Conservation (phyloP, 306 rosid genomes). For the Rosa chinensis region DNA sequence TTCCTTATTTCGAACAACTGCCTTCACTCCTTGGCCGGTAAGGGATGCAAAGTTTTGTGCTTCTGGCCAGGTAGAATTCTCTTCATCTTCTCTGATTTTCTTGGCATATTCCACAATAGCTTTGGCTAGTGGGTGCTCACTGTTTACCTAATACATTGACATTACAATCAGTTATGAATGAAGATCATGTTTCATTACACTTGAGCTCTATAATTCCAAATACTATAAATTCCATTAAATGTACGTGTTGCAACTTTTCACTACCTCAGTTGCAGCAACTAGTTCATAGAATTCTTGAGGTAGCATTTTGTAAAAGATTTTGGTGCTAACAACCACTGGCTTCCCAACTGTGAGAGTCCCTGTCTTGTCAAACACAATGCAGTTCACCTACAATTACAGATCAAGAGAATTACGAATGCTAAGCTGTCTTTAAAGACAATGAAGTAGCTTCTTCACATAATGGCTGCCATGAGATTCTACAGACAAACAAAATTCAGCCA, state of each 20-base stretch:
- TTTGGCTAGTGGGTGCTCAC: slow-evolving; percentile 87
- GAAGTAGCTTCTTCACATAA: not conserved
- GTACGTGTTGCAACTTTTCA: not conserved
- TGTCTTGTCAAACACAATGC: slow-evolving; percentile 90
- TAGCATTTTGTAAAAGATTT: slow-evolving; percentile 35
- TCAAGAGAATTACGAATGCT: not conserved
- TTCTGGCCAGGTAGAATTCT: slow-evolving; percentile 59
- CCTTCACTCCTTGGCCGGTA: slow-evolving; percentile 82
- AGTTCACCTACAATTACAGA: slow-evolving; percentile 52
- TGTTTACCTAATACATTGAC: slow-evolving; percentile 62
- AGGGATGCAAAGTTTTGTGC: slow-evolving; percentile 59
- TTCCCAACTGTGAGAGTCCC: slow-evolving; percentile 89
- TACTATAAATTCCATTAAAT: not conserved
- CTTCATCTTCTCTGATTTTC: slow-evolving; percentile 46
- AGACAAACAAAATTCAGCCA: not conserved
- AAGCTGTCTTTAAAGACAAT: not conserved
- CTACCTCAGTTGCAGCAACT: slow-evolving; percentile 78
- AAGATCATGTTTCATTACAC: not conserved
- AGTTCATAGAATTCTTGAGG: slow-evolving; percentile 52
- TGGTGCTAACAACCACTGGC: slow-evolving; percentile 67
- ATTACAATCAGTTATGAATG: not conserved
- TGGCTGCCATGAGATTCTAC: not conserved
- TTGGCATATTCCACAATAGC: slow-evolving; percentile 75
- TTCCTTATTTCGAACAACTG: slow-evolving; percentile 45
- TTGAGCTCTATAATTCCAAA: not conserved